These are phyloP conservation scores for Dendrocalamus latiflorus DNA, from an alignment of 202 grass and related monocot genomes.

Conservation along the genomic window DNA sequence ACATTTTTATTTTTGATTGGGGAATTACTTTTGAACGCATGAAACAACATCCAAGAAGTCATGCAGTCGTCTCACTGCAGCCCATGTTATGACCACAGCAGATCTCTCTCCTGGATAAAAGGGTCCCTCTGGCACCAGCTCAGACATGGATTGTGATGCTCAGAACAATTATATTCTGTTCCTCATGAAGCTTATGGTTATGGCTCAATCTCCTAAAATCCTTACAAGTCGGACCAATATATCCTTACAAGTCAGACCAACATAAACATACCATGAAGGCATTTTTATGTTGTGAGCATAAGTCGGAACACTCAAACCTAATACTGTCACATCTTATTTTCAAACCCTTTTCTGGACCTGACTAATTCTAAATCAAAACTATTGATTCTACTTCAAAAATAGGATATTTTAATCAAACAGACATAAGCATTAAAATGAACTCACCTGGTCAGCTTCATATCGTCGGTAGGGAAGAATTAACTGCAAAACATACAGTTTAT, in stretches of 20 bases:
- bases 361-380: neutral
- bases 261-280: neutral
- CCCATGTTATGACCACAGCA: neutral
- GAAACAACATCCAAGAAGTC: neutral
- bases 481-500: slow-evolving; percentile 43
- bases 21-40: neutral
- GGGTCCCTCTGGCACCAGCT: neutral
- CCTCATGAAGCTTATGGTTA: neutral
- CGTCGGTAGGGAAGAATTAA: slow-evolving; percentile 80
- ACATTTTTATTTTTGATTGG: neutral
- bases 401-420: slow-evolving; percentile 9
- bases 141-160: neutral
- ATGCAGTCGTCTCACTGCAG: neutral
- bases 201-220: neutral
- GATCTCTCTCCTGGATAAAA: neutral
- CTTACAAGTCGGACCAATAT: neutral
- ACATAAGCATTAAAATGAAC: slow-evolving; percentile 12
- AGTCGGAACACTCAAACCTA: neutral
- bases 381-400: neutral
- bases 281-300: neutral
- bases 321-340: neutral
- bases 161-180: neutral
- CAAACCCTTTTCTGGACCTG: neutral
- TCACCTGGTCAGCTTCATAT: slow-evolving; percentile 92
- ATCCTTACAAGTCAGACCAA: neutral